Percentiles rank a stretch among this genome's conserved stretches.
phyloP scores from a whole-genome alignment of 768 basidiomycete genomes.

The Termitomyces sp. region DNA sequence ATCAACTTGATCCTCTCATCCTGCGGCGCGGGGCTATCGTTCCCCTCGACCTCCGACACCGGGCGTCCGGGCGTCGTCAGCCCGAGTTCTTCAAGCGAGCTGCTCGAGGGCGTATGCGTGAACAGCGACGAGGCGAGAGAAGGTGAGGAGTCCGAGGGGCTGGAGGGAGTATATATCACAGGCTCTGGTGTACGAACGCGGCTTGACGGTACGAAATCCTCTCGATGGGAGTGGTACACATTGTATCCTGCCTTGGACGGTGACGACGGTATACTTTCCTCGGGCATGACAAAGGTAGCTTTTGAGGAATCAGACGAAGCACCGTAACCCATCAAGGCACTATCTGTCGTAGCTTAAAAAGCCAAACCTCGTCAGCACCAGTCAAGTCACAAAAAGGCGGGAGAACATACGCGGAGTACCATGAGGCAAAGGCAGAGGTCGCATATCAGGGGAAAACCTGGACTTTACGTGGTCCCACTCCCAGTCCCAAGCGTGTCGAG shows the following conservation, averaged over 20 bases:
- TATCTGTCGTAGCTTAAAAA: not conserved
- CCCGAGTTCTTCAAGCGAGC: constrained; percentile 17
- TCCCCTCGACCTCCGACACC: constrained; percentile 12
- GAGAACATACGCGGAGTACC: constrained; percentile 18
- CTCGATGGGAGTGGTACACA: constrained; percentile 20
- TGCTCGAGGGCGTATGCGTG: constrained; percentile 20
- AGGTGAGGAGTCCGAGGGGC: constrained; percentile 11
- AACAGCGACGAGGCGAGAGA: constrained; percentile 26
- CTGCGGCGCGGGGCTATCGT: constrained; percentile 32
- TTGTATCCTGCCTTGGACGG: constrained; percentile 4
- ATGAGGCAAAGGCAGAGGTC: constrained; percentile 24
- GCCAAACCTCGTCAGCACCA: not conserved
- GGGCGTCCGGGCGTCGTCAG: not conserved
- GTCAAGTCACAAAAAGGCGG: not conserved
- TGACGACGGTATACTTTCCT: constrained; percentile 7
- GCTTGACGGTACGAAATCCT: constrained; percentile 26
- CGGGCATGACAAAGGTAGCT: constrained; percentile 13
- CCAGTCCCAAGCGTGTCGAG: constrained; percentile 5
- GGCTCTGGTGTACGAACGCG: constrained; percentile 31
- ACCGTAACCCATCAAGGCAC: not conserved
- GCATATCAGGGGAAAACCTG: constrained; percentile 35
- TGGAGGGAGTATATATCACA: constrained; percentile 27
- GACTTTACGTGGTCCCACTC: constrained; percentile 8
- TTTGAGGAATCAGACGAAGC: constrained; percentile 8
- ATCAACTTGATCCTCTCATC: constrained; percentile 35